These are phyloP conservation scores for Pythium rishiriense DNA, from an alignment of 352 stramenopile species.

Conservation along the genomic window DNA sequence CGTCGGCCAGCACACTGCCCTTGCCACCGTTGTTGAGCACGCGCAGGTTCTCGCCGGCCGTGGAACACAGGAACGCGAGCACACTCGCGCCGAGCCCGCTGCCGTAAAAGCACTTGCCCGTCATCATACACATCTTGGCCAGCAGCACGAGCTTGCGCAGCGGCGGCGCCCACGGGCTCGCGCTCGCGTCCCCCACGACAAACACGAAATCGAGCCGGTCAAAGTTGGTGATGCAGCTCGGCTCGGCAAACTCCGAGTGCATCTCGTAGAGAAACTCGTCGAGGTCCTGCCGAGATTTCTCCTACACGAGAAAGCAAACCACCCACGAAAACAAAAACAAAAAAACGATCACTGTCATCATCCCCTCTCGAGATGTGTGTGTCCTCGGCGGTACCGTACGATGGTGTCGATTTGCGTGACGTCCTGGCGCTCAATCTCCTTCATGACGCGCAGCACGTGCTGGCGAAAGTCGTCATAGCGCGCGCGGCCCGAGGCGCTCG, in stretches of 20 bases:
- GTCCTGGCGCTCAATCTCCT: conserved; percentile 60
- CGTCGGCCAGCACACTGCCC: conserved; percentile 41
- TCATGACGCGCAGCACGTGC: conserved; percentile 47
- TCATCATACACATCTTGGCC: conserved; percentile 89
- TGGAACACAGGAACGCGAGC: conserved; percentile 72
- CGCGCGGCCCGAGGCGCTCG: conserved; percentile 44
- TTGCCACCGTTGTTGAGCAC: conserved; percentile 69
- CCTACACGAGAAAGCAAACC: conserved; percentile 35
- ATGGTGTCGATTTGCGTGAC: conserved; percentile 63
- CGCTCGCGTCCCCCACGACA: conserved; percentile 64
- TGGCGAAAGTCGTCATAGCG: conserved; percentile 53
- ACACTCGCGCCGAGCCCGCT: conserved; percentile 57
- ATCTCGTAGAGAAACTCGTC: conserved; percentile 78
- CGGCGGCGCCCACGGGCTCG: conserved; percentile 56
- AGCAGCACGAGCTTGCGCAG: conserved; percentile 65
- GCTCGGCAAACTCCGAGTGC: conserved; percentile 65
- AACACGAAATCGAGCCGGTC: conserved; percentile 84
- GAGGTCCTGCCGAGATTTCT: conserved; percentile 60
- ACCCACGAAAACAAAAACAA: no score
- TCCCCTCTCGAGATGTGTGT: no score
- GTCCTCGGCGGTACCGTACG: conserved; percentile 31
- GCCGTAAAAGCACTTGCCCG: conserved; percentile 78
- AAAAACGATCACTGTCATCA: not conserved
- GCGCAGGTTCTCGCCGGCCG: conserved; percentile 56
- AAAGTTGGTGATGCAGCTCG: conserved; percentile 72